A percentile compares a stretch with the other conserved stretches of the same genome.
These are phyloP conservation scores for Aspergillus arachidicola DNA, from an alignment of 2,329 filamentous ascomycete genomes.

Conservation along the genomic window DNA sequence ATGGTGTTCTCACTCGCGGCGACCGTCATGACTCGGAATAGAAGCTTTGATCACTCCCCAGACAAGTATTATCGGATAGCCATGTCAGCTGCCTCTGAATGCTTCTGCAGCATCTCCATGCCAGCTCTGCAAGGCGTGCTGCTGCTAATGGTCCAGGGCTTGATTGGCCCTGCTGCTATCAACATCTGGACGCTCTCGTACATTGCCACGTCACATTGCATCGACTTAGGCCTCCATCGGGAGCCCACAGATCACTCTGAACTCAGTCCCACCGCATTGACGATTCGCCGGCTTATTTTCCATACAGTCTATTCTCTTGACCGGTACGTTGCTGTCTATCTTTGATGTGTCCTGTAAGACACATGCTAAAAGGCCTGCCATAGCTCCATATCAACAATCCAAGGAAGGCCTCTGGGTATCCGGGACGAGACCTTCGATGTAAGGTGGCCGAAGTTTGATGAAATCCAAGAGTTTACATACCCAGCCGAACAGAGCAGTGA, in stretches of 20 bases:
- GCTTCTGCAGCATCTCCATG: constrained; percentile 38
- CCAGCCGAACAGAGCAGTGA: no score
- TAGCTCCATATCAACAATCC: constrained; percentile 10
- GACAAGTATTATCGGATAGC: constrained; percentile 38
- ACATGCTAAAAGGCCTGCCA: no score
- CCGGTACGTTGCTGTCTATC: no score
- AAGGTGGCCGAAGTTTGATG: no score
- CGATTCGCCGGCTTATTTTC: no score
- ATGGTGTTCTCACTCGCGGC: constrained; percentile 41
- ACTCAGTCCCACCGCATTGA: no score
- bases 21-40: constrained; percentile 36
- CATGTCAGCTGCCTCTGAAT: constrained; percentile 32
- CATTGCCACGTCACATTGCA: constrained; percentile 41
- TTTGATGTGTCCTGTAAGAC: no score
- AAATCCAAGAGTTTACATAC: no score
- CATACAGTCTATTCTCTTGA: no score
- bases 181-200: constrained; percentile 43
- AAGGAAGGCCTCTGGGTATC: constrained; percentile 33
- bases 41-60: constrained; percentile 39
- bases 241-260: no score
- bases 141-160: constrained; percentile 34
- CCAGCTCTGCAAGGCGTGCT: constrained; percentile 36
- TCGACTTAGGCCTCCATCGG: constrained; percentile 41
- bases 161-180: constrained; percentile 36
- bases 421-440: no score